phyloP scores from a whole-genome alignment of 345 rosid species.

The Eucalyptus tenuipes region DNA sequence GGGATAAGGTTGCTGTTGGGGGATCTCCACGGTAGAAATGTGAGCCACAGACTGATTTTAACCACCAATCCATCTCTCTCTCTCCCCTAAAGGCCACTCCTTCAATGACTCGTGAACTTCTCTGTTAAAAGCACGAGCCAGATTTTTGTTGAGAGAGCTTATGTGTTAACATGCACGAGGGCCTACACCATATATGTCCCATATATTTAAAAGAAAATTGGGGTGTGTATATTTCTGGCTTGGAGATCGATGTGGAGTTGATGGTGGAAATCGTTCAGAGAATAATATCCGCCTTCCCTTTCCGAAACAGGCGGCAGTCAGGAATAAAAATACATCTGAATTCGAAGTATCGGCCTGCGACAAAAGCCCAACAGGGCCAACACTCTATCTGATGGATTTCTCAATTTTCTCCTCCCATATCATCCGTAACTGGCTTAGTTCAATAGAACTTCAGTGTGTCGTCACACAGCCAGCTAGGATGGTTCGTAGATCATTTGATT shows the following conservation, averaged over 20 bases:
- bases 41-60: constrained; percentile 19
- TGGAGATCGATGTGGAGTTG: not conserved
- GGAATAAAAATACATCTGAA: not conserved
- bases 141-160: not conserved
- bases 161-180: not conserved
- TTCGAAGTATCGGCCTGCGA: not conserved
- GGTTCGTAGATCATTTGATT: not conserved
- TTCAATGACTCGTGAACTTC: not conserved
- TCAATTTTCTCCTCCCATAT: not conserved
- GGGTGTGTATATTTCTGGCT: not conserved
- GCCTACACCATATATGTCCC: not conserved
- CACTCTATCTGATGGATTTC: not conserved
- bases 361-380: not conserved
- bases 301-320: not conserved
- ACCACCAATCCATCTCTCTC: not conserved
- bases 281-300: not conserved
- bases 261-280: not conserved
- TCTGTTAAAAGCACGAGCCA: not conserved
- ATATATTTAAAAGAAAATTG: not conserved
- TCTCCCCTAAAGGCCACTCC: not conserved
- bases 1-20: constrained; percentile 41
- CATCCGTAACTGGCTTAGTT: not conserved
- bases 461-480: not conserved
- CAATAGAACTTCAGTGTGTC: not conserved
- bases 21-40: not conserved